phyloP scores from a whole-genome alignment of 2,329 filamentous ascomycete genomes.

The Saccharata proteae region DNA sequence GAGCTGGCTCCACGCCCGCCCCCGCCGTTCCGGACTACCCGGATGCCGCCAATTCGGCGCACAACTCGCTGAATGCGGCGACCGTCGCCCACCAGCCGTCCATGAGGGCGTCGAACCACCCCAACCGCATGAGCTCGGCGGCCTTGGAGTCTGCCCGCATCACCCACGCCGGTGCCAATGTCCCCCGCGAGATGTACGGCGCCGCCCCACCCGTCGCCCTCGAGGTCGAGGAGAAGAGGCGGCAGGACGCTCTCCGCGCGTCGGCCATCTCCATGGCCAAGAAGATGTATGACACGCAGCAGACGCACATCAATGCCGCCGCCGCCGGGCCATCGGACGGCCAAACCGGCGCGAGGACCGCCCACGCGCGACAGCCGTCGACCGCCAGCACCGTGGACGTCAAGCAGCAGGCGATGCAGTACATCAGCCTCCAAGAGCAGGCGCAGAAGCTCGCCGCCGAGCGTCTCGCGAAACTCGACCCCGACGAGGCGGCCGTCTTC shows the following conservation, averaged over 20 bases:
- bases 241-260: constrained; percentile 61
- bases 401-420: constrained; percentile 38
- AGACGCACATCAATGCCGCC: constrained; percentile 44
- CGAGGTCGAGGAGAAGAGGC: constrained; percentile 63
- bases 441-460: constrained; percentile 80
- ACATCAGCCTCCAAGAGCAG: constrained; percentile 65
- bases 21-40: constrained; percentile 36
- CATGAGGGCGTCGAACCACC: constrained; percentile 4
- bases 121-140: constrained; percentile 33
- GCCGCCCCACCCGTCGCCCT: constrained; percentile 58
- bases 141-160: constrained; percentile 50
- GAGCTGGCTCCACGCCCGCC: constrained; percentile 49
- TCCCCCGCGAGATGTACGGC: constrained; percentile 65
- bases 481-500: constrained; percentile 51
- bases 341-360: constrained; percentile 23
- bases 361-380: constrained; percentile 17
- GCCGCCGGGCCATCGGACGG: constrained; percentile 24
- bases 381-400: constrained; percentile 30
- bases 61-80: constrained; percentile 63
- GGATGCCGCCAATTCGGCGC: constrained; percentile 46
- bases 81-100: constrained; percentile 50
- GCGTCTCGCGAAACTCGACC: constrained; percentile 64
- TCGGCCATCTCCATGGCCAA: constrained; percentile 84
- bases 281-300: constrained; percentile 66
- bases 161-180: constrained; percentile 54